A percentile compares a stretch with the other conserved stretches of the same genome.
Evolutionary conservation across 345 rosid genomes (phyloP).

Genomic region (Euphorbia pulcherrima): DNA sequence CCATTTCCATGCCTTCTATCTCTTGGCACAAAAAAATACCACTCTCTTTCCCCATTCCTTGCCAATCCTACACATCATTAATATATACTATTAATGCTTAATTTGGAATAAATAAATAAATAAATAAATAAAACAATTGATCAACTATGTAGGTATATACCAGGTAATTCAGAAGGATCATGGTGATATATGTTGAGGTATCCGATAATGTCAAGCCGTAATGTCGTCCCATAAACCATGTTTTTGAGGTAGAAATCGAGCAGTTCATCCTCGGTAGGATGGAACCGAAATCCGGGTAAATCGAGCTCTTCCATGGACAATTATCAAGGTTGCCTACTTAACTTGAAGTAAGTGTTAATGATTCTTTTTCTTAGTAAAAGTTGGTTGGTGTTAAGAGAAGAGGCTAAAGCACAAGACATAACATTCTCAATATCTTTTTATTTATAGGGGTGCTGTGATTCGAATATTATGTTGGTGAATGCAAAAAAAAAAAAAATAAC

Average conservation of each 20-base stretch:
- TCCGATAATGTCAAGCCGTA: slow-evolving; percentile 53
- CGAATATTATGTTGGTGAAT: neutral
- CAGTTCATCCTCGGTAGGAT: slow-evolving; percentile 91
- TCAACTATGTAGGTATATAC: slow-evolving; percentile 27
- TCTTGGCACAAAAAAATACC: slow-evolving; percentile 93
- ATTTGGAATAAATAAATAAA: no score
- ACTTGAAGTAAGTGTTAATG: no score
- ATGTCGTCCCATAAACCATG: slow-evolving; percentile 48
- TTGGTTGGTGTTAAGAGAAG: no score
- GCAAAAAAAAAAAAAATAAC: no score
- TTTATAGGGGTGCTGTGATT: neutral
- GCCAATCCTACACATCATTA: slow-evolving; percentile 46
- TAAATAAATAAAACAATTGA: no score
- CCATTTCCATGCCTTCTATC: slow-evolving; percentile 83
- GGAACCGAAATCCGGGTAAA: slow-evolving; percentile 91
- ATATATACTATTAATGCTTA: neutral
- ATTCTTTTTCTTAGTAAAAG: no score
- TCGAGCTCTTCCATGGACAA: slow-evolving; percentile 31
- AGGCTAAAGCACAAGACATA: no score
- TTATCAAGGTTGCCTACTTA: neutral
- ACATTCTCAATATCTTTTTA: no score
- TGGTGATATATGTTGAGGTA: slow-evolving; percentile 66
- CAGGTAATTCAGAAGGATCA: slow-evolving; percentile 79
- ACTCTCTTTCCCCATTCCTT: slow-evolving; percentile 76
- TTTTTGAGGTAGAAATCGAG: slow-evolving; percentile 78